phyloP scores from a whole-genome alignment of 257 asterid genomes.

The Solanum pimpinellifolium region DNA sequence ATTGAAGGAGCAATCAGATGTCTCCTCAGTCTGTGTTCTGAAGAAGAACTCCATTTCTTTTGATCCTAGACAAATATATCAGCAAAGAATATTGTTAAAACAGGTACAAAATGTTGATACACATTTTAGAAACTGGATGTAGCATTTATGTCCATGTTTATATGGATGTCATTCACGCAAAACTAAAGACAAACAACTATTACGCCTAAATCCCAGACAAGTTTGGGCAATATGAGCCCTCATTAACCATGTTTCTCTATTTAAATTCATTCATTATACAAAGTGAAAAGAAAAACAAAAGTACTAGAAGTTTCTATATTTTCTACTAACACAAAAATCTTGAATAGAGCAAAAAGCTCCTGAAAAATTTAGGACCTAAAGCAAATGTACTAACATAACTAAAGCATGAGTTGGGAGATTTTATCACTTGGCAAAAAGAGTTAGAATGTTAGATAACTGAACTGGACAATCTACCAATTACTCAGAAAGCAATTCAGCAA shows the following conservation, averaged over 20 bases:
- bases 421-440: not conserved
- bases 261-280: not conserved
- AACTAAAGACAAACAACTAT: not conserved
- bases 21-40: slow-evolving; percentile 34
- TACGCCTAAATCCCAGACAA: not conserved
- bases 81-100: not conserved
- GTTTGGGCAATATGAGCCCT: not conserved
- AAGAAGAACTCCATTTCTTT: slow-evolving; percentile 41
- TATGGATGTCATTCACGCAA: not conserved
- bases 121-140: not conserved
- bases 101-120: not conserved
- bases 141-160: not conserved
- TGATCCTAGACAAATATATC: not conserved
- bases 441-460: not conserved
- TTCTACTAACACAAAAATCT: not conserved
- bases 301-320: not conserved
- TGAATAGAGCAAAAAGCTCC: not conserved
- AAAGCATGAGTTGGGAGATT: not conserved
- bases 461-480: not conserved
- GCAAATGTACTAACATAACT: not conserved
- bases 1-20: slow-evolving; percentile 32
- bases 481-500: not conserved
- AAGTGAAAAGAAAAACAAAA: not conserved
- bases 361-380: not conserved
- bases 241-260: not conserved